Evolutionary conservation across 768 basidiomycete species (phyloP).

Genomic region (Lyophyllum decastes): DNA sequence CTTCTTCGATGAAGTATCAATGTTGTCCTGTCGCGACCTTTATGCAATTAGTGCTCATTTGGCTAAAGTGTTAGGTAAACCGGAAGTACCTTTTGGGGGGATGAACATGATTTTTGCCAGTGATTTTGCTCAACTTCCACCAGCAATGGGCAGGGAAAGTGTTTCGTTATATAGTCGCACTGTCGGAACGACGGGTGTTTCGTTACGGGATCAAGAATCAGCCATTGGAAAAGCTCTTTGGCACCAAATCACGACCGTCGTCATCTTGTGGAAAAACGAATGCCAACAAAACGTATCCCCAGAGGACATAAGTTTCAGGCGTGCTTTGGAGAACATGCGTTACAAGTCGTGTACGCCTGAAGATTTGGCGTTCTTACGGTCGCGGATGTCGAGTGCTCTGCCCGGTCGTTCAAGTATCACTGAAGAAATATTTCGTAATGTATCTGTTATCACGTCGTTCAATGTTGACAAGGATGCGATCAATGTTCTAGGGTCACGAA

Average conservation of each 20-base stretch:
- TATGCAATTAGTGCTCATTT: not conserved
- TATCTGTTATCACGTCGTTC: constrained; percentile 32
- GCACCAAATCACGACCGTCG: constrained; percentile 30
- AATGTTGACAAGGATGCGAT: constrained; percentile 1
- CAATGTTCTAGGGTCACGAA: not conserved
- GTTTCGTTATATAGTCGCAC: constrained; percentile 22
- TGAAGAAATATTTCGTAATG: constrained; percentile 26
- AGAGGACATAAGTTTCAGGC: constrained; percentile 27
- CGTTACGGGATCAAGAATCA: constrained; percentile 13
- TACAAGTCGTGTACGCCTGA: constrained; percentile 37
- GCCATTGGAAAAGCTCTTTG: constrained; percentile 28
- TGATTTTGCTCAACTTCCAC: constrained; percentile 47
- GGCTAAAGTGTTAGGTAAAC: not conserved
- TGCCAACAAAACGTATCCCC: constrained; percentile 22
- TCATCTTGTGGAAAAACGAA: constrained; percentile 32
- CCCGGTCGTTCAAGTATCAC: not conserved
- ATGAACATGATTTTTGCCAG: constrained; percentile 44
- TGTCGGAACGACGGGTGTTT: constrained; percentile 7
- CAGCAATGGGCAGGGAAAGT: constrained; percentile 7
- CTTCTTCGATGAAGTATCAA: constrained; percentile 44
- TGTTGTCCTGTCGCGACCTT: constrained; percentile 25
- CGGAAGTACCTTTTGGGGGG: constrained; percentile 24
- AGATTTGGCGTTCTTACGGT: constrained; percentile 35
- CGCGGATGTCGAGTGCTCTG: constrained; percentile 18
- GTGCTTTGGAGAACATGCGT: constrained; percentile 35